Evolutionary conservation across 805 yeast genomes (phyloP).

Genomic region (Candida nanaspora): DNA sequence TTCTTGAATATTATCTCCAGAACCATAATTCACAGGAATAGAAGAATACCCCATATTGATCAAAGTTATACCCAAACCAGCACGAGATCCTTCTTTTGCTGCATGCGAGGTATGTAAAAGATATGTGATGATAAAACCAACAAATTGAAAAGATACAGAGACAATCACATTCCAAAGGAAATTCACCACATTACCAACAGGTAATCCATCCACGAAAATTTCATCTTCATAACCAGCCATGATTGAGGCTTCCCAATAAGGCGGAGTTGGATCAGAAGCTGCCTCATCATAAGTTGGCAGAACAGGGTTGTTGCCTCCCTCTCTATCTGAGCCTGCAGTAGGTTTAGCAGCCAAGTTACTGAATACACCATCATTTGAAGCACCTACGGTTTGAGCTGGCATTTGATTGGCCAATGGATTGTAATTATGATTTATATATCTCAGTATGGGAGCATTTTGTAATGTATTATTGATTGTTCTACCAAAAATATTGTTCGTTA

Average conservation of each 20-base stretch:
- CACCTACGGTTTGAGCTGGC: constrained; percentile 6
- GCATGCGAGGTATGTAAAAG: constrained; percentile 94
- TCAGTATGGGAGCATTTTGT: constrained; percentile 22
- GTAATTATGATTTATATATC: constrained; percentile 20
- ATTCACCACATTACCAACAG: constrained; percentile 88
- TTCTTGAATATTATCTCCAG: constrained; percentile 13
- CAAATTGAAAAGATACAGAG: constrained; percentile 85
- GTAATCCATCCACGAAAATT: constrained; percentile 88
- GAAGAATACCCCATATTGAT: constrained; percentile 60
- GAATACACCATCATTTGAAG: constrained; percentile 80
- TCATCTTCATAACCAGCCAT: constrained; percentile 82
- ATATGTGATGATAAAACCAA: constrained; percentile 88
- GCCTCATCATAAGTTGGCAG: constrained; percentile 93
- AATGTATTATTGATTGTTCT: constrained; percentile 7
- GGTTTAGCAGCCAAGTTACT: constrained; percentile 90
- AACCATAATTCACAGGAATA: constrained; percentile 34
- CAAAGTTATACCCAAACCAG: constrained; percentile 84
- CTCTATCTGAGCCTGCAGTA: constrained; percentile 29
- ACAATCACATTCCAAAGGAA: constrained; percentile 87
- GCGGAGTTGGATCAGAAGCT: constrained; percentile 88
- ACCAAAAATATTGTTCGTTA: background rate
- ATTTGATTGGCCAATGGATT: constrained; percentile 4
- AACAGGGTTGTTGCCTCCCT: constrained; percentile 32
- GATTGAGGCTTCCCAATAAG: constrained; percentile 91
- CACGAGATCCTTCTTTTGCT: constrained; percentile 89